Evolutionary conservation across 345 rosid species (phyloP).

Genomic region (Schrenkiella parvula): DNA sequence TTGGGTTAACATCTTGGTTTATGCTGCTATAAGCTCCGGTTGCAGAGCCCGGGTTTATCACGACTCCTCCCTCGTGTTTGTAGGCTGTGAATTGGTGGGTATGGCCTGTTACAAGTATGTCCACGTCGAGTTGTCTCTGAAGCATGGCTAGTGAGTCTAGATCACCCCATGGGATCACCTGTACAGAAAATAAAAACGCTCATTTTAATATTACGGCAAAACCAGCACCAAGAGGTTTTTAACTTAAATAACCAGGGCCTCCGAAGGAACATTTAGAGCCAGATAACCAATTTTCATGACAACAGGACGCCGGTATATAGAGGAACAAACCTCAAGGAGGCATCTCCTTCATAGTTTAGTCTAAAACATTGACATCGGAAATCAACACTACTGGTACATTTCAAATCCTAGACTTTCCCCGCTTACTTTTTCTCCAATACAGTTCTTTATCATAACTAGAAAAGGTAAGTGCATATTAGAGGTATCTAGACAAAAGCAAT

Average conservation of each 20-base stretch:
- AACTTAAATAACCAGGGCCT: neutral
- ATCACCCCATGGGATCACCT: constrained; percentile 99
- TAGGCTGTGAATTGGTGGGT: constrained; percentile 97
- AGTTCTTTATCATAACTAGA: neutral
- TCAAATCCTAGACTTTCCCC: neutral
- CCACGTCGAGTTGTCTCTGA: constrained; percentile 91
- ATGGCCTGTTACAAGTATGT: constrained; percentile 92
- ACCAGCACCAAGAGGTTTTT: neutral
- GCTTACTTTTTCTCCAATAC: neutral
- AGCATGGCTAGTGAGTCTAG: constrained; percentile 92
- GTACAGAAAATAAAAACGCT: constrained; percentile 8
- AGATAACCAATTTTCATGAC: neutral
- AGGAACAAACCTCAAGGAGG: neutral
- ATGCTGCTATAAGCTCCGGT: constrained; percentile 91
- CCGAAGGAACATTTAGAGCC: neutral
- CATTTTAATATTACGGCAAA: neutral
- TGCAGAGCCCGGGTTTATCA: constrained; percentile 93
- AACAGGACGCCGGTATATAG: neutral
- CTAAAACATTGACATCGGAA: neutral
- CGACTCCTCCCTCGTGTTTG: constrained; percentile 96
- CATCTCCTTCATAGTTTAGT: neutral
- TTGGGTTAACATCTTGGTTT: constrained; percentile 83
- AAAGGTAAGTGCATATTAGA: neutral
- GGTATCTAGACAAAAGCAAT: neutral
- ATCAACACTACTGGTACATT: neutral